phyloP scores from a whole-genome alignment of 202 grass and related monocot genomes.

The Digitaria exilis region DNA sequence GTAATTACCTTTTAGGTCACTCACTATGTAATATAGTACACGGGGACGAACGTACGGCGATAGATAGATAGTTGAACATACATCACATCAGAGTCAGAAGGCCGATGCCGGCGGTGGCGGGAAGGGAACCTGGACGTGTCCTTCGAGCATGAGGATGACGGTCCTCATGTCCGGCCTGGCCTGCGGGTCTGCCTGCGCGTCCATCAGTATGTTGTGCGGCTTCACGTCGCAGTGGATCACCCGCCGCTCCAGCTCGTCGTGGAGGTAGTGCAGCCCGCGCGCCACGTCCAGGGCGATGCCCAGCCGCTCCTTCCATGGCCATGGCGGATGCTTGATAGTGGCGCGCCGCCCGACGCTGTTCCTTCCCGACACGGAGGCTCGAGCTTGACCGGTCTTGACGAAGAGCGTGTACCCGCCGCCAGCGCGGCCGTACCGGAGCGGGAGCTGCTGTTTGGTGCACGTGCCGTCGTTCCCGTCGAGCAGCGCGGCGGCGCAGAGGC shows the following conservation, averaged over 20 bases:
- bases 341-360: background rate
- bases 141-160: slow-evolving; percentile 46
- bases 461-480: slow-evolving; percentile 18
- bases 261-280: slow-evolving; percentile 57
- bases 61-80: too few relatives aligned
- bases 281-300: slow-evolving; percentile 51
- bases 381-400: slow-evolving; percentile 36
- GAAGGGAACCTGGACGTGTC: too few relatives aligned
- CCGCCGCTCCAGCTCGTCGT: slow-evolving; percentile 57
- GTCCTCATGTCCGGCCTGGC: slow-evolving; percentile 36
- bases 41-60: too few relatives aligned
- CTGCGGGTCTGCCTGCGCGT: slow-evolving; percentile 51
- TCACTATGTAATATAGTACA: too few relatives aligned
- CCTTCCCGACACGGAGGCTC: too few relatives aligned
- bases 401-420: slow-evolving; percentile 27
- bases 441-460: slow-evolving; percentile 54
- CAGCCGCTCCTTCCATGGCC: slow-evolving; percentile 24
- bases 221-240: slow-evolving; percentile 84
- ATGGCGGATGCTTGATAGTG: too few relatives aligned
- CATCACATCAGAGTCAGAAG: too few relatives aligned
- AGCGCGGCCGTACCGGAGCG: slow-evolving; percentile 36
- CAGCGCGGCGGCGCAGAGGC: slow-evolving; percentile 48
- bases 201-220: slow-evolving; percentile 69
- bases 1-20: too few relatives aligned
- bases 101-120: too few relatives aligned